phyloP scores from a whole-genome alignment of 2,329 filamentous ascomycete genomes.

The Paracoccidioides brasiliensis region DNA sequence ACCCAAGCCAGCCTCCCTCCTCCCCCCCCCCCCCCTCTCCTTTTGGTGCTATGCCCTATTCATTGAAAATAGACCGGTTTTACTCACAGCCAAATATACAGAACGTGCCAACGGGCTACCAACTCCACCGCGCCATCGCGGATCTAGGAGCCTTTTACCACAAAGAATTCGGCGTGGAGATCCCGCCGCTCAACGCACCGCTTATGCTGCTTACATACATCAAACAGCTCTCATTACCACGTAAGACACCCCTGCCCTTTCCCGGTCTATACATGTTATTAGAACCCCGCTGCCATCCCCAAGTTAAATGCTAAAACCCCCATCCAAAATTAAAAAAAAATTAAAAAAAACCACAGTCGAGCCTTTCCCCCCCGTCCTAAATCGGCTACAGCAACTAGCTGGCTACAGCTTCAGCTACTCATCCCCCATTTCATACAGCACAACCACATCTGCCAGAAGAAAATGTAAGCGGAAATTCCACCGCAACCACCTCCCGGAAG shows the following conservation, averaged over 20 bases:
- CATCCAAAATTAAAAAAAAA: neutral
- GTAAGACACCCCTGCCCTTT: constrained; percentile 34
- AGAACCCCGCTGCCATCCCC: too few relatives aligned
- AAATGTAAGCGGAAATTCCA: constrained; percentile 21
- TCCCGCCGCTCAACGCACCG: constrained; percentile 60
- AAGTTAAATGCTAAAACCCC: too few relatives aligned
- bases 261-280: too few relatives aligned
- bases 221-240: constrained; percentile 59
- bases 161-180: constrained; percentile 53
- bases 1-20: too few relatives aligned
- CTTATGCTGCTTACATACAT: constrained; percentile 57
- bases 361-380: constrained; percentile 38
- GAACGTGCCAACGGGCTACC: constrained; percentile 35
- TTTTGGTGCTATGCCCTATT: too few relatives aligned
- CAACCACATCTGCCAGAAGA: constrained; percentile 22
- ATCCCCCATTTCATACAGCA: constrained; percentile 27
- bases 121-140: constrained; percentile 52
- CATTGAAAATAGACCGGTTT: too few relatives aligned
- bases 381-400: constrained; percentile 39
- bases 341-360: constrained; percentile 18
- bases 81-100: constrained; percentile 16
- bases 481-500: constrained; percentile 54
- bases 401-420: constrained; percentile 46
- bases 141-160: constrained; percentile 52
- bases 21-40: too few relatives aligned